Evolutionary conservation across 106 monocot species (phyloP).

Genomic region (Gastrodia elata): DNA sequence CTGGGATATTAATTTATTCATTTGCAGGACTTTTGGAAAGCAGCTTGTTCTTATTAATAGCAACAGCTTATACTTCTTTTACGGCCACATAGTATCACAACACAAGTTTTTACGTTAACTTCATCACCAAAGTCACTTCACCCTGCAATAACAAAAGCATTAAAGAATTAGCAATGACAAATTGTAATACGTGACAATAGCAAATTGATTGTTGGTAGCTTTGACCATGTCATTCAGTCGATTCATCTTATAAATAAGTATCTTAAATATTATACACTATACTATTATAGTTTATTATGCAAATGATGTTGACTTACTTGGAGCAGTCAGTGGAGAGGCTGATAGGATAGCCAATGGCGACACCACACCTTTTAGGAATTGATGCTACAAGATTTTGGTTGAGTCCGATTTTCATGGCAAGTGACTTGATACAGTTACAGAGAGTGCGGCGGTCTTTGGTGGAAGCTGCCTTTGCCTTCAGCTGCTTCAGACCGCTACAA

Average conservation of each 20-base stretch:
- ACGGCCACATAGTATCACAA: background rate
- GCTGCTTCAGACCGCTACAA: background rate
- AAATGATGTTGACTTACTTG: background rate
- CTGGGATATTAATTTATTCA: background rate
- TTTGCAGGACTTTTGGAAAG: background rate
- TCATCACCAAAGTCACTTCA: background rate
- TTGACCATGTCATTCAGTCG: background rate
- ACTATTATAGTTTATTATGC: too few relatives aligned
- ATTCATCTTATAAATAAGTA: background rate
- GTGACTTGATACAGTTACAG: background rate
- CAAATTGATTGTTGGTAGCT: background rate
- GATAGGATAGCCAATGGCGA: background rate
- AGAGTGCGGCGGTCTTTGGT: background rate
- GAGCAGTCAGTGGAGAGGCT: slow-evolving; percentile 6
- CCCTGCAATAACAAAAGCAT: background rate
- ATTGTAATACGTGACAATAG: background rate
- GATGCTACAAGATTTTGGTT: background rate
- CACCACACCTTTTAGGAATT: background rate
- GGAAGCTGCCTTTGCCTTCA: background rate
- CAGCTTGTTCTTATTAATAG: background rate
- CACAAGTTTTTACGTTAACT: background rate
- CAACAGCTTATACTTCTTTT: background rate
- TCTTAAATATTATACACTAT: too few relatives aligned
- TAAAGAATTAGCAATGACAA: background rate
- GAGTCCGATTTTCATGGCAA: background rate